Base-by-base conservation (phyloP, 306 rosid genomes). In the Inga laurina region DNA sequence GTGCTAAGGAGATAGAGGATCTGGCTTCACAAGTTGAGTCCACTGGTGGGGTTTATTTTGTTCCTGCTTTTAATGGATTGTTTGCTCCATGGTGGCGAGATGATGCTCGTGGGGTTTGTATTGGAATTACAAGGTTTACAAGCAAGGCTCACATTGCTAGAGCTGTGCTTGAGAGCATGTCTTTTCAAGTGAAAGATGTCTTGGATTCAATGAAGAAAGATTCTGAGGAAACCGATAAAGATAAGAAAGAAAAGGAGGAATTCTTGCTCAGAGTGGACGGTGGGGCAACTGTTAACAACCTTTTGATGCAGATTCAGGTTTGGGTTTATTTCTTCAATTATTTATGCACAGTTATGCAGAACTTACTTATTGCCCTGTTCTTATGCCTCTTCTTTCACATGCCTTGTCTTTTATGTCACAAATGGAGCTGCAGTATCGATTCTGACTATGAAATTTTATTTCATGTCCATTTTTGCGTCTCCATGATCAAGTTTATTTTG, bases 81-180 rank as follows among this genome's bases (percentile, higher is more conserved):
- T 96, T 91, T 87, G 98, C 99, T 56, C 99, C 99, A 0, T 94
- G 95, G 97, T 96, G 99, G 99, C 92, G 97, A 3, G 99, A 96
- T 16, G 99, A 96, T 86, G 99, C 97, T 86, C 97, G 99, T 0
- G 99, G 99, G 13, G 97, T 96, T 83, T 87, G 88, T 19, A 83
- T 96, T 52, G 99, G 99, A 24, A 89, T 96, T 51, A 96, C 97
- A 24, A 90, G 97, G 89, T 89, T 84, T 79, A 96, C 98, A 7
- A 90, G 75, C 82, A 96, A 94, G 90, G 90, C 93, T 80, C 99
- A 96, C 84, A 87, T 96, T 82, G 96, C 97, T 75, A 82, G 97
- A 74, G 99, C 97, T 0, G 99, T 96, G 82, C 97, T 96, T 24
- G 99, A 94, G 86, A 94, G 99, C 79, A 94, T 94, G 86, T 88